phyloP scores from a whole-genome alignment of 2,329 filamentous ascomycete genomes.

The Penicillium sp. region DNA sequence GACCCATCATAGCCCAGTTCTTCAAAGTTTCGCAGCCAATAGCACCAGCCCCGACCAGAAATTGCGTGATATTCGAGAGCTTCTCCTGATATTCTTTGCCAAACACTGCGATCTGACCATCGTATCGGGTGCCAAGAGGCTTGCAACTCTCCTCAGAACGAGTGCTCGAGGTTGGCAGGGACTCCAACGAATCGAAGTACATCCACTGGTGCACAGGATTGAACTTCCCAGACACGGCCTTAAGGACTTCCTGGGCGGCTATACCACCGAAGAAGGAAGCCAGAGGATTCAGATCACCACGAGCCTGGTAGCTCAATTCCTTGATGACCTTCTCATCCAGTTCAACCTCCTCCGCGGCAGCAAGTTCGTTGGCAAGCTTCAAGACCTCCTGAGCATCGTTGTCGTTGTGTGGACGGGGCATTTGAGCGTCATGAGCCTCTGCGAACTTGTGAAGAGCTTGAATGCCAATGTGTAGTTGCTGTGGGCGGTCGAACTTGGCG shows the following conservation, averaged over 20 bases:
- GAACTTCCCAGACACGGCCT: conserved; percentile 97
- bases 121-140: conserved; percentile 78
- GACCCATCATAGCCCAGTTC: conserved; percentile 98
- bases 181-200: conserved; percentile 98
- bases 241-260: conserved; percentile 88
- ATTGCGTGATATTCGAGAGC: conserved; percentile 81
- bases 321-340: conserved; percentile 87
- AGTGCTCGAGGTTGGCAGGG: conserved; percentile 66
- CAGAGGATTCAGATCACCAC: conserved; percentile 84
- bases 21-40: conserved; percentile 99
- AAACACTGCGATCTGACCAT: conserved; percentile 95
- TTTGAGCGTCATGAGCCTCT: conserved; percentile 61
- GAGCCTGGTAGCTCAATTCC: conserved; percentile 90
- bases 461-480: conserved; percentile 85
- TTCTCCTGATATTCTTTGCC: conserved; percentile 92
- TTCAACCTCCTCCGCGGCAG: conserved; percentile 61
- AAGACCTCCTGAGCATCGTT: conserved; percentile 74
- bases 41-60: conserved; percentile 90
- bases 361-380: conserved; percentile 67
- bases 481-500: conserved; percentile 93
- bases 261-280: conserved; percentile 93
- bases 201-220: conserved; percentile 92
- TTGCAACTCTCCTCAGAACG: conserved; percentile 84
- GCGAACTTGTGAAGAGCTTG: conserved; percentile 86
- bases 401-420: conserved; percentile 78